A percentile compares a stretch with the other conserved stretches of the same genome.
phyloP scores from a whole-genome alignment of 352 stramenopile genomes.

The Pilasporangium apinafurcum region DNA sequence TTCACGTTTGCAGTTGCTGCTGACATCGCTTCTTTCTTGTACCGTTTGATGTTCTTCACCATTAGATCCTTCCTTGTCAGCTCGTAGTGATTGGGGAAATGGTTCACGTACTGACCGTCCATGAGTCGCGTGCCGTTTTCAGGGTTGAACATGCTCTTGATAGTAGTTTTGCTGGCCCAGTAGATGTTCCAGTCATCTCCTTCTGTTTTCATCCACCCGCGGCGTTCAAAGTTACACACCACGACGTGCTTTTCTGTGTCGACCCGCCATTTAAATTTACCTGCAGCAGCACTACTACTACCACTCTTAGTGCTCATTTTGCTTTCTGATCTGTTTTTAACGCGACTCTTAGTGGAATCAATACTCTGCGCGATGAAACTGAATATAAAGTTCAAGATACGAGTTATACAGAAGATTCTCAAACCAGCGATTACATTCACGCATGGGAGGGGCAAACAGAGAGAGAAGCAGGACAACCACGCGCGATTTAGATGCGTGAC shows the following conservation, averaged over 20 bases:
- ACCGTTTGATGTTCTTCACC: slow-evolving; percentile 93
- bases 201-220: slow-evolving; percentile 79
- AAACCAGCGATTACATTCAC: no score
- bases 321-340: background rate
- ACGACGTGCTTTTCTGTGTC: slow-evolving; percentile 79
- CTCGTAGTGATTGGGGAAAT: slow-evolving; percentile 91
- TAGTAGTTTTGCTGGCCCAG: slow-evolving; percentile 86
- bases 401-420: slow-evolving; percentile 2
- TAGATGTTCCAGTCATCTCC: slow-evolving; percentile 92
- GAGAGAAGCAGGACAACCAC: no score
- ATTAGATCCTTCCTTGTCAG: slow-evolving; percentile 91
- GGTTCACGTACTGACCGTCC: slow-evolving; percentile 73
- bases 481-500: no score
- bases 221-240: slow-evolving; percentile 78
- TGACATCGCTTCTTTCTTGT: slow-evolving; percentile 72
- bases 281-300: no score
- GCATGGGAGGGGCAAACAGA: background rate
- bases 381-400: slow-evolving; percentile 1
- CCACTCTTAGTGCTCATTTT: background rate
- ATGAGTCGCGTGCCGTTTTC: slow-evolving; percentile 63
- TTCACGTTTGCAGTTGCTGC: slow-evolving; percentile 5
- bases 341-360: no score
- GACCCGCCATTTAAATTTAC: slow-evolving; percentile 57
- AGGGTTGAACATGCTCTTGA: slow-evolving; percentile 88
- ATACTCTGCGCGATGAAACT: no score